phyloP scores from a whole-genome alignment of 371 early-diverging fungal species.

The Lichtheimia ramosa region DNA sequence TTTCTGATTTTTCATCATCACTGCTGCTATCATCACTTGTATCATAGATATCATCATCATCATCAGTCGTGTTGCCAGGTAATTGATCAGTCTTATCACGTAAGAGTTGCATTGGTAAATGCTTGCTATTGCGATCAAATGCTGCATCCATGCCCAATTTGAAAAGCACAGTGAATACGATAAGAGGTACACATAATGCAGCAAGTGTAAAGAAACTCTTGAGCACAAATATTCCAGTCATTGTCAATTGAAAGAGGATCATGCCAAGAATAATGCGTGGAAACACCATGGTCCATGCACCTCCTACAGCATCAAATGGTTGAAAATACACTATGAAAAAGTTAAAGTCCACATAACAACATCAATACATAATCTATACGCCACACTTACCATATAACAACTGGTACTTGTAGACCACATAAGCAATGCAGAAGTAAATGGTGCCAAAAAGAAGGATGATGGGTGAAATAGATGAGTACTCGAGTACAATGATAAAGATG shows the following conservation, averaged over 20 bases:
- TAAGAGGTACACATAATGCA: slow-evolving; percentile 42
- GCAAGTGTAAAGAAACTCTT: slow-evolving; percentile 35
- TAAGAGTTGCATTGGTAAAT: slow-evolving; percentile 38
- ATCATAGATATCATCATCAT: not conserved
- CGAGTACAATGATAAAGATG: slow-evolving; percentile 84
- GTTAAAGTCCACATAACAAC: not conserved
- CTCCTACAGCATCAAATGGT: slow-evolving; percentile 83
- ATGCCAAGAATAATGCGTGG: slow-evolving; percentile 79
- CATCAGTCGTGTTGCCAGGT: slow-evolving; percentile 5
- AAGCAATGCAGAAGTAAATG: slow-evolving; percentile 76
- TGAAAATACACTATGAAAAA: slow-evolving; percentile 68
- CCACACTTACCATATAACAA: slow-evolving; percentile 65
- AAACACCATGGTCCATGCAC: slow-evolving; percentile 76
- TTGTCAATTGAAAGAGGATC: slow-evolving; percentile 82
- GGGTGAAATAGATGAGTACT: slow-evolving; percentile 88
- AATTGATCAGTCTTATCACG: slow-evolving; percentile 21
- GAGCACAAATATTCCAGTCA: slow-evolving; percentile 74
- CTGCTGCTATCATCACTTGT: not conserved
- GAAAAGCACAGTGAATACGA: slow-evolving; percentile 51
- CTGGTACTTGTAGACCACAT: slow-evolving; percentile 85
- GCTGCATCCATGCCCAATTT: slow-evolving; percentile 47
- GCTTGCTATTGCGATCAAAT: slow-evolving; percentile 46
- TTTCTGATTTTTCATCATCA: slow-evolving; percentile 1
- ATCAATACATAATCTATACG: no score
- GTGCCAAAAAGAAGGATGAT: slow-evolving; percentile 79